Percentiles rank a stretch among this genome's conserved stretches.
phyloP scores from a whole-genome alignment of 768 basidiomycete species.

The Leucogyrophana mollusca region DNA sequence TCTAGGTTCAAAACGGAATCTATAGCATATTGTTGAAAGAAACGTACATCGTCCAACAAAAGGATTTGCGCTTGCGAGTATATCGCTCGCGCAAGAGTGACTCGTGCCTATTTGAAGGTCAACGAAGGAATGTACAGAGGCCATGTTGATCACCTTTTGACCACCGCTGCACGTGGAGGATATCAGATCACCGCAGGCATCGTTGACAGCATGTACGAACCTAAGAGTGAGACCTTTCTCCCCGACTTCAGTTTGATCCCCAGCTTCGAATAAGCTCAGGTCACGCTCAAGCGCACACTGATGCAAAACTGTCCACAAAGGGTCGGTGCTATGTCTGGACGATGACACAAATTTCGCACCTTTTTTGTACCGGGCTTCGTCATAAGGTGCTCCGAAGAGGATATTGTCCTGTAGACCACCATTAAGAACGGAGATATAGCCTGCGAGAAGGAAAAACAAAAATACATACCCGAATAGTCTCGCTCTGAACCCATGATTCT shows the following conservation, averaged over 20 bases:
- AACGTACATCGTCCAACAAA: conserved; percentile 66
- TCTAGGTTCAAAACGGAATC: not conserved
- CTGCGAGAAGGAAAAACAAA: too few relatives aligned
- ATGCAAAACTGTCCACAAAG: conserved; percentile 24
- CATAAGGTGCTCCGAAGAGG: conserved; percentile 38
- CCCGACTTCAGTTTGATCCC: conserved; percentile 68
- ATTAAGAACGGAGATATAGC: not conserved
- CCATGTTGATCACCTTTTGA: conserved; percentile 45
- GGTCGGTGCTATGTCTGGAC: not conserved
- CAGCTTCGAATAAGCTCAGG: conserved; percentile 47
- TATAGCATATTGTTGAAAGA: not conserved
- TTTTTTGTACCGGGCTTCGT: conserved; percentile 40
- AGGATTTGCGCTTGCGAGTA: conserved; percentile 60
- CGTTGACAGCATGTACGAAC: conserved; percentile 12
- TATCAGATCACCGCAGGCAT: too few relatives aligned
- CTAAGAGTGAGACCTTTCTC: conserved; percentile 63
- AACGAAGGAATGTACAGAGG: not conserved
- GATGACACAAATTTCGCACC: conserved; percentile 17
- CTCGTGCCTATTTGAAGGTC: conserved; percentile 32
- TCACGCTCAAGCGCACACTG: conserved; percentile 44
- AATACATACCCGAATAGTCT: conserved; percentile 54
- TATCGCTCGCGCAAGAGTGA: conserved; percentile 56
- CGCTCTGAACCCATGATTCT: conserved; percentile 83
- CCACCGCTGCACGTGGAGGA: conserved; percentile 50
- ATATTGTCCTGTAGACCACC: conserved; percentile 41